phyloP scores from a whole-genome alignment of 2,329 filamentous ascomycete genomes.

The Trichophyton equinum region DNA sequence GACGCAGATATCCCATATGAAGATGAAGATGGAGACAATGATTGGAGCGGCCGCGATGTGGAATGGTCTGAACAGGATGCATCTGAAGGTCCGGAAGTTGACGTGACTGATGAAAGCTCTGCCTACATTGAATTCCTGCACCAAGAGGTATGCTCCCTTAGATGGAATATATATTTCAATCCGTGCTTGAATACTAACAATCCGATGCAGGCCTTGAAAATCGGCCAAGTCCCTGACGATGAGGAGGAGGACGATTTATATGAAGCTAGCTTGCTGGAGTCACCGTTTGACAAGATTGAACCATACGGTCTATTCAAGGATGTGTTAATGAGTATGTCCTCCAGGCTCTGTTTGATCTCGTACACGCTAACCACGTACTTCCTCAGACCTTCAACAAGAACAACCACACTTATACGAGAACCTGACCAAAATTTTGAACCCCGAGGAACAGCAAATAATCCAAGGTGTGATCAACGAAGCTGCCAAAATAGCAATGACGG shows the following conservation, averaged over 20 bases:
- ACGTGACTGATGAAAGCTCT: conserved; percentile 78
- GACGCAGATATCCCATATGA: conserved; percentile 71
- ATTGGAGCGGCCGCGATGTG: conserved; percentile 64
- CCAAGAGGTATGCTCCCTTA: conserved; percentile 53
- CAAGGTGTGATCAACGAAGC: conserved; percentile 66
- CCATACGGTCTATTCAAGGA: conserved; percentile 82
- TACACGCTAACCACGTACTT: conserved; percentile 13
- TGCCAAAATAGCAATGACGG: conserved; percentile 40
- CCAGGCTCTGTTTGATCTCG: background rate
- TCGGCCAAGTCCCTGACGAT: conserved; percentile 56
- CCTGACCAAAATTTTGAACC: conserved; percentile 63
- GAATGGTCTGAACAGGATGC: conserved; percentile 54
- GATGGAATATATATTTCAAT: background rate
- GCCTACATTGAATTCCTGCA: conserved; percentile 94
- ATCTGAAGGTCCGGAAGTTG: conserved; percentile 47
- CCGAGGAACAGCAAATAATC: conserved; percentile 70
- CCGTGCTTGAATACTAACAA: conserved; percentile 7
- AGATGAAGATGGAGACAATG: conserved; percentile 63
- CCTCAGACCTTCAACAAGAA: conserved; percentile 68
- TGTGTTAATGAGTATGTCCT: conserved; percentile 63
- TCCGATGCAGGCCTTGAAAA: conserved; percentile 58
- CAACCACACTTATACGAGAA: conserved; percentile 79
- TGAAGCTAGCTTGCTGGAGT: conserved; percentile 84
- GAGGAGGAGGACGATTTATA: conserved; percentile 84
- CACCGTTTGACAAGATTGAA: conserved; percentile 87